Evolutionary conservation across 352 stramenopile species (phyloP).

Genomic region (Globisporangium yorkense): DNA sequence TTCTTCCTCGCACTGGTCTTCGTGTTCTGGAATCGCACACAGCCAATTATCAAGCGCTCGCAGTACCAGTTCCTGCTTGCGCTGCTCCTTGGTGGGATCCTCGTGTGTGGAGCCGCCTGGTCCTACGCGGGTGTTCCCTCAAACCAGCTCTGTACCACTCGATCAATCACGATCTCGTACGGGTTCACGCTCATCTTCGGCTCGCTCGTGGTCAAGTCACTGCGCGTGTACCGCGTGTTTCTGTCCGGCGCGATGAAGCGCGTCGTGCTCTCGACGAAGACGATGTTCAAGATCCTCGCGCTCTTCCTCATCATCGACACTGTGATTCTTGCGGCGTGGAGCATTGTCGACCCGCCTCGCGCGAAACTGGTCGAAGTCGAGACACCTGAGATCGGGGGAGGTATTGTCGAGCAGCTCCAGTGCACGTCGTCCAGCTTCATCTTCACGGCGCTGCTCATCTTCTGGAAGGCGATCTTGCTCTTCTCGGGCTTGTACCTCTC

Average conservation of each 20-base stretch:
- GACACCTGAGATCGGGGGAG: background rate
- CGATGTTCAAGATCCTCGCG: constrained; percentile 37
- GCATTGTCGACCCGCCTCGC: constrained; percentile 3
- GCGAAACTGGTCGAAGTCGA: no score
- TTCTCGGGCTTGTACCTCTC: constrained; percentile 14
- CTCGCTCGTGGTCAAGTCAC: constrained; percentile 38
- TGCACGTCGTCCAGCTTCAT: constrained; percentile 10
- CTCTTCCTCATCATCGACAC: constrained; percentile 19
- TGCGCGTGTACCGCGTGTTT: constrained; percentile 50
- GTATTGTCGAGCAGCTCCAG: background rate
- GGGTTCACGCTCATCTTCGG: constrained; percentile 51
- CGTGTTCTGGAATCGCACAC: constrained; percentile 26
- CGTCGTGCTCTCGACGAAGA: constrained; percentile 25
- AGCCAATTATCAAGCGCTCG: constrained; percentile 55
- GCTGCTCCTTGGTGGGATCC: constrained; percentile 41
- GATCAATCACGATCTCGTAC: background rate
- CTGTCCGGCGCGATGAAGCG: constrained; percentile 35
- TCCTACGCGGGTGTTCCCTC: constrained; percentile 40
- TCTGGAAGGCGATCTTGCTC: constrained; percentile 32
- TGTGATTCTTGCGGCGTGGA: background rate
- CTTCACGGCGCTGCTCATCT: constrained; percentile 32
- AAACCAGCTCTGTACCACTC: constrained; percentile 18
- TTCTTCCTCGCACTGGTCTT: constrained; percentile 23
- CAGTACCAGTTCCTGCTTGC: constrained; percentile 57
- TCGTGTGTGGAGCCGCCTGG: constrained; percentile 32